phyloP scores from a whole-genome alignment of 2,329 filamentous ascomycete species.

The Apiospora malaysiana region DNA sequence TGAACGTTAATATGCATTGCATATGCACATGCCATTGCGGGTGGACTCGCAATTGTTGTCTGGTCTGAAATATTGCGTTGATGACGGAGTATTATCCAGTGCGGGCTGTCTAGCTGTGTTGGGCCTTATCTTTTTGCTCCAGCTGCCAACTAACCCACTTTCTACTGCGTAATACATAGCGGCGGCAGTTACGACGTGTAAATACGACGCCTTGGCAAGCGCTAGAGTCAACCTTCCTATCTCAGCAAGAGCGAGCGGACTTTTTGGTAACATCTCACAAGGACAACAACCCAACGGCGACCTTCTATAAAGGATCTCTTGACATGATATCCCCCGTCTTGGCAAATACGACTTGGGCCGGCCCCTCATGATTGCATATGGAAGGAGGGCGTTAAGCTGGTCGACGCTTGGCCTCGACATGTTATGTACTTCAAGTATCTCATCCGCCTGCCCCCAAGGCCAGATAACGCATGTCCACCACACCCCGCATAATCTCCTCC shows the following conservation, averaged over 20 bases:
- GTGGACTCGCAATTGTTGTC: no score
- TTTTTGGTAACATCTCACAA: neutral
- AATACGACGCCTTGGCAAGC: conserved; percentile 8
- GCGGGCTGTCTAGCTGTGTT: neutral
- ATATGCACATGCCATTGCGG: no score
- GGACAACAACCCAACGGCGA: neutral
- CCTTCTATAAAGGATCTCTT: neutral
- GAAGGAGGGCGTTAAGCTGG: neutral
- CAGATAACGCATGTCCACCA: neutral
- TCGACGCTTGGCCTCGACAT: no score
- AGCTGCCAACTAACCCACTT: neutral
- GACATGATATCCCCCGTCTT: neutral
- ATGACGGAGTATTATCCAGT: neutral
- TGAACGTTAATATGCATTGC: neutral
- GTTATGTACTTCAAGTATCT: no score
- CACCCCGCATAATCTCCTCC: neutral
- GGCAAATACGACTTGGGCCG: conserved; percentile 9
- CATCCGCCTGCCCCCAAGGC: no score
- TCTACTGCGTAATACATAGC: neutral
- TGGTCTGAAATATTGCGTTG: neutral
- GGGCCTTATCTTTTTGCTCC: neutral
- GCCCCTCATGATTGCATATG: neutral
- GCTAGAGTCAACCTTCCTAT: conserved; percentile 6
- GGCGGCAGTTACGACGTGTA: conserved; percentile 12
- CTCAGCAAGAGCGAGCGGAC: conserved; percentile 4